Conservation (phyloP, 2,329 filamentous ascomycete genomes). For the Xylaria arbuscula region DNA sequence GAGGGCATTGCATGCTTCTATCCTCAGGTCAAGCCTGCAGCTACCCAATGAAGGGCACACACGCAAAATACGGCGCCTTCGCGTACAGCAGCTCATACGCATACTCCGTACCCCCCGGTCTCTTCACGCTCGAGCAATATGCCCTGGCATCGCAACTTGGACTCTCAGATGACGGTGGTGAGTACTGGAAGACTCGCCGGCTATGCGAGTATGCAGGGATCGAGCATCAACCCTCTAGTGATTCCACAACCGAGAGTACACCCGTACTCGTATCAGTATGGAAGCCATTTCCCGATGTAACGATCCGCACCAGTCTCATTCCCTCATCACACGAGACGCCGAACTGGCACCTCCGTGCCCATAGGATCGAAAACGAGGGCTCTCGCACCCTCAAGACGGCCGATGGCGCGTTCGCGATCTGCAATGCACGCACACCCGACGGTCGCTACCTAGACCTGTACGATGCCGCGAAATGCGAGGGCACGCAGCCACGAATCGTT, state of each 20-base stretch:
- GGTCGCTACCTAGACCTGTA: conserved; percentile 64
- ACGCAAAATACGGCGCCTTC: conserved; percentile 84
- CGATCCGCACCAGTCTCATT: conserved; percentile 72
- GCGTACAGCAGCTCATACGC: conserved; percentile 81
- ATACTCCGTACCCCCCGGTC: conserved; percentile 80
- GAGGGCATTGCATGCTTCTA: conserved; percentile 80
- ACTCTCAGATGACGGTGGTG: conserved; percentile 79
- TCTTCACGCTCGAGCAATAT: conserved; percentile 80
- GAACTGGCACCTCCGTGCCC: conserved; percentile 77
- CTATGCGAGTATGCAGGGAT: conserved; percentile 73
- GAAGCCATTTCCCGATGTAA: conserved; percentile 77
- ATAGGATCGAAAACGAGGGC: conserved; percentile 65
- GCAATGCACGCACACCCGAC: conserved; percentile 61
- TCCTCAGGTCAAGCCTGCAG: conserved; percentile 83
- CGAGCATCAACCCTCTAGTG: conserved; percentile 60
- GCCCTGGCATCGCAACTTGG: conserved; percentile 80
- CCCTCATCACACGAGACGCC: conserved; percentile 68
- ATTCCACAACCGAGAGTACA: conserved; percentile 40
- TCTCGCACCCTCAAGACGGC: conserved; percentile 73
- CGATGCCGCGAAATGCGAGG: conserved; percentile 59
- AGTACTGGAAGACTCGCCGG: conserved; percentile 82
- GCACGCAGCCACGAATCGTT: conserved; percentile 65
- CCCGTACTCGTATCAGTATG: conserved; percentile 76
- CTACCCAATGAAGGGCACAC: conserved; percentile 83
- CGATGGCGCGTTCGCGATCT: conserved; percentile 80